Conservation (phyloP, 352 stramenopile genomes). For the Globisporangium camurandrum region DNA sequence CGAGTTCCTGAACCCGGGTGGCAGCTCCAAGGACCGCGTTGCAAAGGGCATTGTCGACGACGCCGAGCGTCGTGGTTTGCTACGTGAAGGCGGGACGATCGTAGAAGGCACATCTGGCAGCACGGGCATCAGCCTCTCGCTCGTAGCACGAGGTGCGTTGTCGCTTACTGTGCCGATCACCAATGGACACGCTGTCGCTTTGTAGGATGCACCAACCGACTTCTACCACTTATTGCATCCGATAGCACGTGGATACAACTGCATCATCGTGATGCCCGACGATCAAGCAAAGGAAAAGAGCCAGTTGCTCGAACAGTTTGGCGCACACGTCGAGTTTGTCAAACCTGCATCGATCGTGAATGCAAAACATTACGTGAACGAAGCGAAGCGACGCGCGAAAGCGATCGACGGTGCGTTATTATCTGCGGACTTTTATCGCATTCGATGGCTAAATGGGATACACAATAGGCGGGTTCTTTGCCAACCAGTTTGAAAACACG, state of each 20-base stretch:
- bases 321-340: slow-evolving; percentile 84
- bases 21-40: slow-evolving; percentile 96
- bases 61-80: slow-evolving; percentile 80
- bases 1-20: slow-evolving; percentile 96
- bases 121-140: slow-evolving; percentile 95
- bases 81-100: slow-evolving; percentile 91
- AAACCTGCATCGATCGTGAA: slow-evolving; percentile 95
- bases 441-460: too few species aligned
- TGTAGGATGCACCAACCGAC: background rate
- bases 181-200: background rate
- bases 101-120: slow-evolving; percentile 97
- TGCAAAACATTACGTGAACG: slow-evolving; percentile 97
- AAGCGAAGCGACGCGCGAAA: slow-evolving; percentile 82
- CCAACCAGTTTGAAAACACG: slow-evolving; percentile 98
- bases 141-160: slow-evolving; percentile 76
- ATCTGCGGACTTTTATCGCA: background rate
- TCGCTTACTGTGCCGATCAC: background rate
- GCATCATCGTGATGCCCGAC: slow-evolving; percentile 97
- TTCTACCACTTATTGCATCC: background rate
- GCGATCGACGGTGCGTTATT: slow-evolving; percentile 54
- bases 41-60: slow-evolving; percentile 93
- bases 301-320: slow-evolving; percentile 71
- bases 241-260: slow-evolving; percentile 88
- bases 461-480: slow-evolving; percentile 86
- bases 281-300: slow-evolving; percentile 94